These are phyloP conservation scores for Penicillium glabrum DNA, from an alignment of 2,329 filamentous ascomycete genomes.

Conservation along the genomic window DNA sequence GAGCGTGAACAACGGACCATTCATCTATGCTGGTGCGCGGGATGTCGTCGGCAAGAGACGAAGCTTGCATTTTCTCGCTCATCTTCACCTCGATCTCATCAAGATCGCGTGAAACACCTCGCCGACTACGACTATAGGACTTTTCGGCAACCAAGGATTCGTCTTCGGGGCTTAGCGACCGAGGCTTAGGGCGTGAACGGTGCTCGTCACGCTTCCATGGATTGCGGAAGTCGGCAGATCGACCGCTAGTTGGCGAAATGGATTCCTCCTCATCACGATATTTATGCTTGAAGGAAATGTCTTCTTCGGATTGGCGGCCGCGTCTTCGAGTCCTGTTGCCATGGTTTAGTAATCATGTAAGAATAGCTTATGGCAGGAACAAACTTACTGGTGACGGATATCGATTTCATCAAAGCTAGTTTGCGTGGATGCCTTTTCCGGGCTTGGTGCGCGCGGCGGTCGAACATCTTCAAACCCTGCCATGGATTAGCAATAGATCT, in stretches of 20 bases:
- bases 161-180: slow-evolving; percentile 2
- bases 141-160: not conserved
- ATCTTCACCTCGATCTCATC: slow-evolving; percentile 6
- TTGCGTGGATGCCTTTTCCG: slow-evolving; percentile 26
- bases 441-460: slow-evolving; percentile 28
- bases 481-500: not conserved
- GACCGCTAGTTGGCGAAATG: slow-evolving; percentile 39
- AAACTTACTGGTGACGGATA: slow-evolving; percentile 52
- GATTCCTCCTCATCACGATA: slow-evolving; percentile 35
- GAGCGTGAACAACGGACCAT: slow-evolving; percentile 82
- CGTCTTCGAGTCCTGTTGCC: slow-evolving; percentile 22
- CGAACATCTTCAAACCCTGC: slow-evolving; percentile 28
- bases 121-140: not conserved
- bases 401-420: slow-evolving; percentile 55
- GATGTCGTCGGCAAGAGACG: slow-evolving; percentile 43
- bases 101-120: not conserved
- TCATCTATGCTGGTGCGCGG: slow-evolving; percentile 71
- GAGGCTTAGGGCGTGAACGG: slow-evolving; percentile 1
- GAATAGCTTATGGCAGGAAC: not conserved
- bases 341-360: not conserved
- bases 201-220: slow-evolving; percentile 13
- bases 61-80: slow-evolving; percentile 6
- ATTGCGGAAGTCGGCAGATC: slow-evolving; percentile 12
- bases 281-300: slow-evolving; percentile 33
- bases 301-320: slow-evolving; percentile 22